Base-by-base conservation (phyloP, 768 basidiomycete species). In the Lactifluus hygrophoroides region DNA sequence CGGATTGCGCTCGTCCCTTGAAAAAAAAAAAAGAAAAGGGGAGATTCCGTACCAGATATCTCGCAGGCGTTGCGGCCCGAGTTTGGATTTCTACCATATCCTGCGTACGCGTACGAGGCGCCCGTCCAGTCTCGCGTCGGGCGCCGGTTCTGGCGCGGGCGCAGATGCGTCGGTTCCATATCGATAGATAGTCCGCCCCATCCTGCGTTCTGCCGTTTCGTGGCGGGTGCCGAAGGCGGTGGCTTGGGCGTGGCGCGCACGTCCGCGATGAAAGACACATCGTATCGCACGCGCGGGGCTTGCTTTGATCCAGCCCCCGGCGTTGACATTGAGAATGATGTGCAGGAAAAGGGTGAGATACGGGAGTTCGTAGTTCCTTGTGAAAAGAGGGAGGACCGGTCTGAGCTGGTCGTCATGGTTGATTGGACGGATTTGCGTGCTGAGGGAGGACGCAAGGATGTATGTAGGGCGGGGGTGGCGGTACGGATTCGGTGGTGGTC, bases 151-250 rank as follows among this genome's bases (percentile, higher is more conserved):
- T 32, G 65, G 70, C 46, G 75, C 71, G 16, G 40, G 25, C 25
- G 32, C 7, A 4, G 43, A 7, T n/a, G 25, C 72, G 72, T 68
- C n/a, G 76, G 75, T 48, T 81, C 79, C 47, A 83, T 68, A 67
- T 86, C 85, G 19, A 86, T 78, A 0, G 84, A 85, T 35, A 84
- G 65, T 6, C 80, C 85, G 34, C 85, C 74, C 87, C 87, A 89
- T 3, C 87, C 87, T 1, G 78, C 80, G 3, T 84, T 81, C 54
- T 80, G 77, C 55, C 81, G 70, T 37, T 65, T 68, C 42, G 76
- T 74, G 59, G 75, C 73, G 16, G 74, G 65, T 32, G 71, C 72
- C 21, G 71, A 60, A 0, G 75, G 72, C 56, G 72, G 72, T 51
- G 74, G 53, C 35, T 71, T 42, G 2, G 27, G 54, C 9, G 37